Conservation (phyloP, 108 stramenopile genomes). For the Tribonema minus region DNA sequence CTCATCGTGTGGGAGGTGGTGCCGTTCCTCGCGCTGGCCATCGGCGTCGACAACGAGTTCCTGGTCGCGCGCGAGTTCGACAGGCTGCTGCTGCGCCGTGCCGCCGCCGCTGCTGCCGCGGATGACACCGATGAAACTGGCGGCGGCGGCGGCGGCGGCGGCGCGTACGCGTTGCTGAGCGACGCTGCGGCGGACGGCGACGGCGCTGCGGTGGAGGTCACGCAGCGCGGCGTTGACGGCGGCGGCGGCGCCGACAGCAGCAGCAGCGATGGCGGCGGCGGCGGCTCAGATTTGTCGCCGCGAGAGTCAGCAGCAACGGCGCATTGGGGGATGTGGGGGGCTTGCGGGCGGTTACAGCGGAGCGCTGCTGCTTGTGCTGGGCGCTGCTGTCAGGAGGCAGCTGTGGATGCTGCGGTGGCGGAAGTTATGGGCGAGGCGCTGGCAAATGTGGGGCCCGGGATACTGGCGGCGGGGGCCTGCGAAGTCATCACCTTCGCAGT, state of each 20-base stretch:
- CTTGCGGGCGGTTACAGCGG: too few species aligned
- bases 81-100: conserved; percentile 16
- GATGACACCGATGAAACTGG: not conserved
- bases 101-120: not conserved
- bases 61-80: conserved; percentile 48
- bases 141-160: too few species aligned
- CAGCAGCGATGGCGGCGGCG: too few species aligned
- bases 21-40: conserved; percentile 51
- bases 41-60: conserved; percentile 57
- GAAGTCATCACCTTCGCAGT: not conserved
- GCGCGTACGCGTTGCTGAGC: too few species aligned
- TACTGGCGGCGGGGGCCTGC: not conserved
- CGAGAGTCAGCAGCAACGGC: too few species aligned
- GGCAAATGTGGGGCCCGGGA: not conserved
- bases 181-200: too few species aligned
- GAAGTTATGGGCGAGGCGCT: not conserved
- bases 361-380: too few species aligned
- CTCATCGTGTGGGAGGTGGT: conserved; percentile 56
- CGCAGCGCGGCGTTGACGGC: too few species aligned
- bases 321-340: too few species aligned
- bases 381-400: not conserved
- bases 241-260: too few species aligned
- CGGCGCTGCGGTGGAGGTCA: too few species aligned
- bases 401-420: not conserved
- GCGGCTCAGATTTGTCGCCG: too few species aligned